Conservation (phyloP, 352 stramenopile genomes). For the Pythium insidiosum region DNA sequence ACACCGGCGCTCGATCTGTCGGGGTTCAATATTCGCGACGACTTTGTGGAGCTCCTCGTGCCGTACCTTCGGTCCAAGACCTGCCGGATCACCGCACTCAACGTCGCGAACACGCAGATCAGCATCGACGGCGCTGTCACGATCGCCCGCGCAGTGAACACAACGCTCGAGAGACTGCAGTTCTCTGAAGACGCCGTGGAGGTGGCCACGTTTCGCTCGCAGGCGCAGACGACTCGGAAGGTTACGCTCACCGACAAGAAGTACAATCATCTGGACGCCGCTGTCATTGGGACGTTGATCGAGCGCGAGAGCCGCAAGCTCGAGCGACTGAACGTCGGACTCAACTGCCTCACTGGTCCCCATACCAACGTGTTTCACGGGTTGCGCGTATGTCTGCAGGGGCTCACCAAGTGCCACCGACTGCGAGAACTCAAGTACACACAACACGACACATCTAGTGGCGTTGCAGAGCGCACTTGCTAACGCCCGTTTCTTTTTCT, state of each 20-base stretch:
- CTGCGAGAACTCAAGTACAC: slow-evolving; percentile 49
- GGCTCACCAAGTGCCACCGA: slow-evolving; percentile 34
- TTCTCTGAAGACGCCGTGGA: slow-evolving; percentile 33
- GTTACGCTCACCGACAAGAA: slow-evolving; percentile 18
- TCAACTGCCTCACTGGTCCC: slow-evolving; percentile 39
- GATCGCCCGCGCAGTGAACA: slow-evolving; percentile 32
- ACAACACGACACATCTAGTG: no score
- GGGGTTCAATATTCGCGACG: slow-evolving; percentile 44
- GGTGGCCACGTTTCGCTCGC: slow-evolving; percentile 19
- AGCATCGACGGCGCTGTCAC: slow-evolving; percentile 29
- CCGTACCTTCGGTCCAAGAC: slow-evolving; percentile 43
- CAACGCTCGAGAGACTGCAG: slow-evolving; percentile 32
- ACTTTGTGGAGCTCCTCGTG: slow-evolving; percentile 45
- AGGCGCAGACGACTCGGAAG: slow-evolving; percentile 18
- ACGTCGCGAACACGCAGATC: slow-evolving; percentile 42
- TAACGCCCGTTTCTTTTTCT: no score
- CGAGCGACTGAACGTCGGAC: slow-evolving; percentile 37
- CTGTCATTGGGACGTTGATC: slow-evolving; percentile 39
- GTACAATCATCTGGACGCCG: slow-evolving; percentile 55
- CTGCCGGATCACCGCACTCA: slow-evolving; percentile 36
- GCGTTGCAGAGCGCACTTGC: no score
- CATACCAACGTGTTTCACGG: slow-evolving; percentile 53
- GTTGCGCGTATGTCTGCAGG: slow-evolving; percentile 29
- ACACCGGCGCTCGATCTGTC: slow-evolving; percentile 41
- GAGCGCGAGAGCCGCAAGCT: slow-evolving; percentile 40